These are phyloP conservation scores for Hypocrella siamensis DNA, from an alignment of 2,329 filamentous ascomycete species.

Conservation along the genomic window DNA sequence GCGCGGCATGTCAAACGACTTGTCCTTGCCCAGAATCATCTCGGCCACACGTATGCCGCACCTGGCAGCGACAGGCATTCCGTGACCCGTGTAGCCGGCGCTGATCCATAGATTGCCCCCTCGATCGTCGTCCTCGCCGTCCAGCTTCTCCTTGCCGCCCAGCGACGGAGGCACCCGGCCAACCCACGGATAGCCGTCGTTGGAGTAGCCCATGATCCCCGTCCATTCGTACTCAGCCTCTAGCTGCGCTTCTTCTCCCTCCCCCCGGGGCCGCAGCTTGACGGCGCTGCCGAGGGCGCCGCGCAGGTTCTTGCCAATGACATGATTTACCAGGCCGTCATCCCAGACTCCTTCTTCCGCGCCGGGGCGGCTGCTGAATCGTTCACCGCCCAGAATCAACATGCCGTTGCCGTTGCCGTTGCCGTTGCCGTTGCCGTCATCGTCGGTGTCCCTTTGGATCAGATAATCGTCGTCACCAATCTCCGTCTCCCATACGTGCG, in stretches of 20 bases:
- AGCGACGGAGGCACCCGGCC: constrained; percentile 42
- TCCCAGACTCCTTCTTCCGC: constrained; percentile 36
- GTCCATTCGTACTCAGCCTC: constrained; percentile 52
- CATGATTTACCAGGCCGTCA: constrained; percentile 40
- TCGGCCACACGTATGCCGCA: constrained; percentile 47
- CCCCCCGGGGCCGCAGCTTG: constrained; percentile 19
- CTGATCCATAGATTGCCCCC: constrained; percentile 40
- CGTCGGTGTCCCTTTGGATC: background rate
- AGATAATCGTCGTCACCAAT: background rate
- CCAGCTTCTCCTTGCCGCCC: constrained; percentile 23
- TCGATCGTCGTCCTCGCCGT: constrained; percentile 21
- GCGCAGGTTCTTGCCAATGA: constrained; percentile 40
- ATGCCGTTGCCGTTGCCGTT: constrained; percentile 41
- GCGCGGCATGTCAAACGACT: constrained; percentile 24
- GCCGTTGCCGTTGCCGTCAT: constrained; percentile 20
- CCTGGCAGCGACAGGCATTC: constrained; percentile 59
- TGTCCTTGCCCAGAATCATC: constrained; percentile 34
- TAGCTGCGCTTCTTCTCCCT: constrained; percentile 27
- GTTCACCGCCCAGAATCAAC: constrained; percentile 57
- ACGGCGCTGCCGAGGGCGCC: constrained; percentile 24
- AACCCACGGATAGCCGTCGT: constrained; percentile 56
- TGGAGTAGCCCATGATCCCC: constrained; percentile 63
- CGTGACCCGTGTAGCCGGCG: constrained; percentile 58
- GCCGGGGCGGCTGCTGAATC: constrained; percentile 36
- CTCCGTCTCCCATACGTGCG: constrained; percentile 41